A percentile compares a stretch with the other conserved stretches of the same genome.
Evolutionary conservation across 2,329 filamentous ascomycete genomes (phyloP).

Genomic region (Fusarium paranaense): DNA sequence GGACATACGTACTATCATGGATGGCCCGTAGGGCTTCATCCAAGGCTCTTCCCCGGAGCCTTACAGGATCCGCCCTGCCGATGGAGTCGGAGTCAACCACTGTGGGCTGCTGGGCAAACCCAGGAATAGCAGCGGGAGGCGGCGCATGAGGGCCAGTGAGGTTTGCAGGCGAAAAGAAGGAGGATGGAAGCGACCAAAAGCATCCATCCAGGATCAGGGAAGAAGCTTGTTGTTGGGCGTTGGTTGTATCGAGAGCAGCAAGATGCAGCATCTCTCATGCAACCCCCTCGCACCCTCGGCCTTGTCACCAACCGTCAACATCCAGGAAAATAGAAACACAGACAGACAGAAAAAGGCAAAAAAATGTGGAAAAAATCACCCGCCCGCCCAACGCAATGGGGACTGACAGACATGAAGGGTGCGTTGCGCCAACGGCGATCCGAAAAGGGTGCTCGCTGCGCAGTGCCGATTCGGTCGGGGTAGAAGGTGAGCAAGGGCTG

Average conservation of each 20-base stretch:
- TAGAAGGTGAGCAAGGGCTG: constrained; percentile 18
- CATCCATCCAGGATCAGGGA: constrained; percentile 27
- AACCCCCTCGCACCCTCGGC: constrained; percentile 9
- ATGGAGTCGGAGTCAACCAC: constrained; percentile 5
- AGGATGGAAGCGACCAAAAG: constrained; percentile 16
- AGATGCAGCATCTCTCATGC: constrained; percentile 17
- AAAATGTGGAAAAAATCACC: neutral
- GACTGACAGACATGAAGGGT: neutral
- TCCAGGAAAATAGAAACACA: neutral
- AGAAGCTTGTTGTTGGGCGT: constrained; percentile 25
- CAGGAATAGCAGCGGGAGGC: constrained; percentile 35
- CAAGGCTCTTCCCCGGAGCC: constrained; percentile 22
- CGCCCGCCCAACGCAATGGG: neutral
- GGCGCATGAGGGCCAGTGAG: constrained; percentile 26
- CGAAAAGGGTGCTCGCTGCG: neutral
- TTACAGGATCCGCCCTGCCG: constrained; percentile 17
- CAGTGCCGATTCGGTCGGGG: constrained; percentile 14
- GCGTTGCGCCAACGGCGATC: constrained; percentile 1
- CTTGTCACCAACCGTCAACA: constrained; percentile 1
- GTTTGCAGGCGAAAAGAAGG: constrained; percentile 25
- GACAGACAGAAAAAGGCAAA: neutral
- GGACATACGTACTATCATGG: neutral
- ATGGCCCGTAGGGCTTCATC: constrained; percentile 23
- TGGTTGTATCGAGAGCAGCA: constrained; percentile 9
- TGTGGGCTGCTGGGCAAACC: constrained; percentile 17